Base-by-base conservation (phyloP, 2,329 filamentous ascomycete species). In the Catunica adiposa region DNA sequence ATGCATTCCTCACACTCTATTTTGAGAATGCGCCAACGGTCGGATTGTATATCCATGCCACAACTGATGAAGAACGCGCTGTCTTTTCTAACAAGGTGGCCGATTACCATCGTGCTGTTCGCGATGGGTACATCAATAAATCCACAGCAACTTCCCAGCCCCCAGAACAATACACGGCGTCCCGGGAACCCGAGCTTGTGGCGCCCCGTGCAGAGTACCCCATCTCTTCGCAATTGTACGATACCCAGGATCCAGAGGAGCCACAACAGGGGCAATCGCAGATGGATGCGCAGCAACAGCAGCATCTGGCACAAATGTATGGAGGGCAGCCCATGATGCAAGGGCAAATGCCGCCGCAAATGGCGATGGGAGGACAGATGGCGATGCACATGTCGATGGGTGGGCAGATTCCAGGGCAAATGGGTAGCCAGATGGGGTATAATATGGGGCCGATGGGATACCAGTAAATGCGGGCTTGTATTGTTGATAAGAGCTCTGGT, bases 1-100 rank as follows among this genome's bases (percentile, higher is more conserved):
- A 68, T 3, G 73, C 78, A 60, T 71, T 81, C 42, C 67, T 80
- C 54, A 76, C 78, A 56, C 66, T 74, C 51, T 66, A 73, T 37
- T 63, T 70, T 8, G 66, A 69, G 34, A 67, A 64, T 37, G 62
- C 46, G 76, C 2, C 62, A 79, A 51, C 40, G 4, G 40, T 44
- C 11, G 77, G 76, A 1, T 63, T 80, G 4, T 79, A 73, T 71
- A 75, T 80, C 57, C 74, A 79, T 64, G 72, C 73, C 54, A 72
- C 74, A 61, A 65, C 68, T 59, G 69, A 69, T 48, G 68, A 70
- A 59, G 74, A 72, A 29, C 65, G 73, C 51, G 64, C 68, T 53
- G 61, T 66, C 52, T 72, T 71, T 54, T 68, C 65, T 11, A 66
- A 67, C 29, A 66, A 68, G 56, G 73, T 77, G 6, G 63, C 69